Percentiles rank a stretch among this genome's conserved stretches.
phyloP scores from a whole-genome alignment of 2,329 filamentous ascomycete genomes.

The Colletotrichum noveboracense region DNA sequence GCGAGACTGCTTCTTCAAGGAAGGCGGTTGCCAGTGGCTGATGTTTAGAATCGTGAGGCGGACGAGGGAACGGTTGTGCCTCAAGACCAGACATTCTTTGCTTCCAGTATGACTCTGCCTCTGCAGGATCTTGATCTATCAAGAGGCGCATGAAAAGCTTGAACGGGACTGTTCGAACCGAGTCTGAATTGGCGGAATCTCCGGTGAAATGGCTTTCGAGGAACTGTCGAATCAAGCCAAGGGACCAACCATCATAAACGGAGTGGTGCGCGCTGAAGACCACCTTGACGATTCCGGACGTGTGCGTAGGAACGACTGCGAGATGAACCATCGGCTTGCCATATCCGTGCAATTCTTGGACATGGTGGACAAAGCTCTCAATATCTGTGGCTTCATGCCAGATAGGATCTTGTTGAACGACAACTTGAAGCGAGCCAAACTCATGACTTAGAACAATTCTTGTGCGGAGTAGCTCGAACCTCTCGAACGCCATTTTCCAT shows the following conservation, averaged over 20 bases:
- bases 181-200: not conserved
- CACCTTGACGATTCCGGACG: slow-evolving; percentile 23
- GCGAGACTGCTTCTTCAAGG: not conserved
- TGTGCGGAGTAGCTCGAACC: slow-evolving; percentile 6
- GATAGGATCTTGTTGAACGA: slow-evolving; percentile 12
- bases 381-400: not conserved
- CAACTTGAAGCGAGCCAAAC: slow-evolving; percentile 15
- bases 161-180: not conserved
- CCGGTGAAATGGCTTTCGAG: not conserved
- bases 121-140: not conserved
- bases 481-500: slow-evolving; percentile 25
- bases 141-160: not conserved
- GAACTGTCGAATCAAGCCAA: not conserved
- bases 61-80: not conserved
- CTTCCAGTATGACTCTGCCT: not conserved
- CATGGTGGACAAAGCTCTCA: not conserved
- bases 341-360: not conserved
- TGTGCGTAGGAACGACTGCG: not conserved
- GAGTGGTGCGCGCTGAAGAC: slow-evolving; percentile 36
- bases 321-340: slow-evolving; percentile 24
- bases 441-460: slow-evolving; percentile 14
- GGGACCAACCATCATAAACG: slow-evolving; percentile 30
- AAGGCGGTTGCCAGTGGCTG: not conserved
- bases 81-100: not conserved
- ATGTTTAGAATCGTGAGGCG: not conserved